Evolutionary conservation across 2,329 filamentous ascomycete species (phyloP).

Genomic region (Cladosporium velox): DNA sequence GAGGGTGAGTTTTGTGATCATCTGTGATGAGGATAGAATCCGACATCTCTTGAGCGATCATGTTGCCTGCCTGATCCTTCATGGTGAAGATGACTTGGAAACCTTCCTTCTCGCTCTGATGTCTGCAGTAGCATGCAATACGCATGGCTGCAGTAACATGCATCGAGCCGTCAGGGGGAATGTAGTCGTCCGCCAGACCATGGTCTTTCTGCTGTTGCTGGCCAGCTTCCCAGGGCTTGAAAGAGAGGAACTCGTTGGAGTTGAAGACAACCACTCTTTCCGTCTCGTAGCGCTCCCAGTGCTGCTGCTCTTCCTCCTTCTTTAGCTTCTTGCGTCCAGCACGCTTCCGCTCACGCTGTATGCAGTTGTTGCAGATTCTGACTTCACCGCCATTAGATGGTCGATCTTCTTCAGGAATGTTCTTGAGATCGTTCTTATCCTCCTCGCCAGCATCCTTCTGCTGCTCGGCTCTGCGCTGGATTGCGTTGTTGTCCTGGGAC

Average conservation of each 20-base stretch:
- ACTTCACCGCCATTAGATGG: slow-evolving; percentile 91
- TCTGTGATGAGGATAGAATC: slow-evolving; percentile 95
- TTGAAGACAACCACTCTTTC: slow-evolving; percentile 89
- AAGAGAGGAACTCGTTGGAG: slow-evolving; percentile 82
- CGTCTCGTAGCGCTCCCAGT: slow-evolving; percentile 78
- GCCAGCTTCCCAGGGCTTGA: slow-evolving; percentile 60
- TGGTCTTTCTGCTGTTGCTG: slow-evolving; percentile 31
- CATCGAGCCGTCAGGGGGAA: slow-evolving; percentile 60
- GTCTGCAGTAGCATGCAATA: slow-evolving; percentile 94
- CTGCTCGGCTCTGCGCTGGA: slow-evolving; percentile 45
- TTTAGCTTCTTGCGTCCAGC: slow-evolving; percentile 91
- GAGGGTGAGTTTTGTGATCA: slow-evolving; percentile 83
- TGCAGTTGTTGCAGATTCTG: slow-evolving; percentile 87
- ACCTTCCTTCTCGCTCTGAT: slow-evolving; percentile 89
- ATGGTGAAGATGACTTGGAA: slow-evolving; percentile 95
- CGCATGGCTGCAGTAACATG: slow-evolving; percentile 88
- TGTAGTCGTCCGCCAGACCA: slow-evolving; percentile 30
- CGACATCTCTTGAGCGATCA: slow-evolving; percentile 82
- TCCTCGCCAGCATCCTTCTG: slow-evolving; percentile 42
- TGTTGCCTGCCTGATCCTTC: slow-evolving; percentile 73
- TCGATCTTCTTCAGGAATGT: slow-evolving; percentile 65
- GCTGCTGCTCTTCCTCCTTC: slow-evolving; percentile 87
- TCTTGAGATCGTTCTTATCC: slow-evolving; percentile 49
- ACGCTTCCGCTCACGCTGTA: slow-evolving; percentile 85
- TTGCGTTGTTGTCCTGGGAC: slow-evolving; percentile 44